Base-by-base conservation (phyloP, 495 filamentous ascomycete genomes). In the Pseudevernia furfuracea region DNA sequence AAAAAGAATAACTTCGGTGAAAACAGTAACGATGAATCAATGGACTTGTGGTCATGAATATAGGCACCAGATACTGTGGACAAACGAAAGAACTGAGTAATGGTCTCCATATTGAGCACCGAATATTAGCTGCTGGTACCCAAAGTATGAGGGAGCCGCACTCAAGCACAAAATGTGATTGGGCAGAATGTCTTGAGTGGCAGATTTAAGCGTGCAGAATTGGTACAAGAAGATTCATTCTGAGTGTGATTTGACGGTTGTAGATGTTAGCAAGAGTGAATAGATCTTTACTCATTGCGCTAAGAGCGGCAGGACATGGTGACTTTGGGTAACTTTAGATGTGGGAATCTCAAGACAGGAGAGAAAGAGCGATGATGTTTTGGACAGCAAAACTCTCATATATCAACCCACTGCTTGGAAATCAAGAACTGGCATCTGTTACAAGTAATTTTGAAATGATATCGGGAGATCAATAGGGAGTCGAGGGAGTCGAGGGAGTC, bases 381-480 rank as follows among this genome's bases (percentile, higher is more conserved):
- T 36, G 34, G 8, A 36, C 34, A 36, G 34, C 34, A 36, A 4
- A 36, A 36, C 4, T 36, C 8, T 36, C 34, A 36, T 36, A n/a
- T n/a, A n/a, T n/a, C n/a, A n/a, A n/a, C n/a, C n/a, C n/a, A n/a
- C n/a, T n/a, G n/a, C n/a, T n/a, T n/a, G n/a, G n/a, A n/a, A n/a
- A n/a, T n/a, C n/a, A n/a, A n/a, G n/a, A n/a, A n/a, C n/a, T n/a
- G n/a, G 12, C 41, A 48, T 48, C 30, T 61, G 28, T 44, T 34
- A 23, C 38, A 32, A 25, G 38, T 49, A 15, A 23, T 10, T 55
- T 37, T 34, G 39, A 36, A 44, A 44, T 49, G 43, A 48, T 21
- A 43, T n/a, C 62, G 56, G 62, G 62, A 64, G 62, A 64, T 64
- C 62, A 64, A 43, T 56, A 64, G 55, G 62, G n/a, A n/a, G n/a